A percentile compares a stretch with the other conserved stretches of the same genome.
Evolutionary conservation across 768 basidiomycete species (phyloP).

Genomic region (Gymnopilus junonius): DNA sequence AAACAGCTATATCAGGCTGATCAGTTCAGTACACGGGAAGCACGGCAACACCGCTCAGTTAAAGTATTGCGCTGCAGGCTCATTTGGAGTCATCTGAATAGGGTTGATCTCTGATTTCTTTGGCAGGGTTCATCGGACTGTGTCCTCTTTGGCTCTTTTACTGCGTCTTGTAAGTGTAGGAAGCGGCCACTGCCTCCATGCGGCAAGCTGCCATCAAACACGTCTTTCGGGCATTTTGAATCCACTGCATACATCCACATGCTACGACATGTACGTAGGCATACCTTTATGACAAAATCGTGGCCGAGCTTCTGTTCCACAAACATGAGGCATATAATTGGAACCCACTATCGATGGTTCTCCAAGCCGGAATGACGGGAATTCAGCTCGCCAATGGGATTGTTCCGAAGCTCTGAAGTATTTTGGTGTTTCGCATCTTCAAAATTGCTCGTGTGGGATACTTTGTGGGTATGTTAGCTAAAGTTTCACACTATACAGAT

Average conservation of each 20-base stretch:
- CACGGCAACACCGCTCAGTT: slow-evolving; percentile 17
- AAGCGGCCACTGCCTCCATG: not conserved
- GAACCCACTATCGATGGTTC: not conserved
- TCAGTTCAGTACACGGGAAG: slow-evolving; percentile 17
- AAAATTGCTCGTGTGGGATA: not conserved
- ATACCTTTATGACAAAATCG: not conserved
- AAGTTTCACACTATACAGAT: not conserved
- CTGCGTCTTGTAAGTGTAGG: not conserved
- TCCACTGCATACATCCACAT: slow-evolving; percentile 3
- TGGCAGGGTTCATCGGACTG: slow-evolving; percentile 9
- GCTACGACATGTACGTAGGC: not conserved
- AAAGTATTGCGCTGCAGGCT: slow-evolving; percentile 6
- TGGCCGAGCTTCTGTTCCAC: not conserved
- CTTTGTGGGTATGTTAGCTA: too few species aligned
- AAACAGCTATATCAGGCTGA: slow-evolving; percentile 25
- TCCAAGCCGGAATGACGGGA: not conserved
- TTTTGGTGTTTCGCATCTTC: not conserved
- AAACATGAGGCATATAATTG: not conserved
- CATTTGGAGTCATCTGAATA: slow-evolving; percentile 6
- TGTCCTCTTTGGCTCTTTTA: not conserved
- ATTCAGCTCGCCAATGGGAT: not conserved
- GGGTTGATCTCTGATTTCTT: not conserved
- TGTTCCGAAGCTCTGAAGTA: not conserved
- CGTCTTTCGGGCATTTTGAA: not conserved
- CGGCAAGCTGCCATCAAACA: slow-evolving; percentile 2